Evolutionary conservation across 176 grass and related monocot species (phyloP).

Genomic region (sorghum (Sorghum bicolor)): DNA sequence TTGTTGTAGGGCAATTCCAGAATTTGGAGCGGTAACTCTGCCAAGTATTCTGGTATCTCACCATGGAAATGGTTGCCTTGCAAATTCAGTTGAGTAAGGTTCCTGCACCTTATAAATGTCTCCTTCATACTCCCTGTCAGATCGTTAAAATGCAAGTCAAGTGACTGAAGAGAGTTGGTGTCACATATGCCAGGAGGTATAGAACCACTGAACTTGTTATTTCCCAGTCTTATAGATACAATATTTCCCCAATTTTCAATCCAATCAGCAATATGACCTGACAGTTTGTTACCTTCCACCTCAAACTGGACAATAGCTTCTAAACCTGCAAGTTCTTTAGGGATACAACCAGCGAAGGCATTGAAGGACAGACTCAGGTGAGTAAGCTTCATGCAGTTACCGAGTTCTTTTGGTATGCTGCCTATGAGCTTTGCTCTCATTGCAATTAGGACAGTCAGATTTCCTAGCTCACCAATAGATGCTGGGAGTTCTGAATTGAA

Average conservation of each 20-base stretch:
- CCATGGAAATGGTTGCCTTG: conserved; percentile 61
- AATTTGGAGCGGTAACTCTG: conserved; percentile 48
- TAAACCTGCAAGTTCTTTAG: conserved; percentile 53
- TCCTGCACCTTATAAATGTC: conserved; percentile 59
- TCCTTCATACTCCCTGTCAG: conserved; percentile 61
- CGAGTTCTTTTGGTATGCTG: conserved; percentile 59
- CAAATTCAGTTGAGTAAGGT: conserved; percentile 60
- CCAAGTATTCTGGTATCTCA: conserved; percentile 70
- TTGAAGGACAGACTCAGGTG: conserved; percentile 53
- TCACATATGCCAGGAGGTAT: conserved; percentile 52
- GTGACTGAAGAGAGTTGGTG: conserved; percentile 40
- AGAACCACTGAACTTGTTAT: conserved; percentile 53
- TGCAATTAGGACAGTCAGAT: conserved; percentile 43
- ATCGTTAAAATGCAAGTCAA: conserved; percentile 52
- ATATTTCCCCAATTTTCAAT: conserved; percentile 54
- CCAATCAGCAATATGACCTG: conserved; percentile 63
- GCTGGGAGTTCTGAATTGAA: conserved; percentile 56
- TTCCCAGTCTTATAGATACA: conserved; percentile 26
- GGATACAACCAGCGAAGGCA: conserved; percentile 54
- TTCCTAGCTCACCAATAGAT: conserved; percentile 52
- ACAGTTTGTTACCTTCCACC: conserved; percentile 57
- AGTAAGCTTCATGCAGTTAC: conserved; percentile 66
- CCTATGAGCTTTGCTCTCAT: conserved; percentile 49
- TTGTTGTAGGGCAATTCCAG: conserved; percentile 68
- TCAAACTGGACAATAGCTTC: conserved; percentile 48